A percentile compares a stretch with the other conserved stretches of the same genome.
Evolutionary conservation across 2,329 filamentous ascomycete genomes (phyloP).

Genomic region (Trichoderma sp.): DNA sequence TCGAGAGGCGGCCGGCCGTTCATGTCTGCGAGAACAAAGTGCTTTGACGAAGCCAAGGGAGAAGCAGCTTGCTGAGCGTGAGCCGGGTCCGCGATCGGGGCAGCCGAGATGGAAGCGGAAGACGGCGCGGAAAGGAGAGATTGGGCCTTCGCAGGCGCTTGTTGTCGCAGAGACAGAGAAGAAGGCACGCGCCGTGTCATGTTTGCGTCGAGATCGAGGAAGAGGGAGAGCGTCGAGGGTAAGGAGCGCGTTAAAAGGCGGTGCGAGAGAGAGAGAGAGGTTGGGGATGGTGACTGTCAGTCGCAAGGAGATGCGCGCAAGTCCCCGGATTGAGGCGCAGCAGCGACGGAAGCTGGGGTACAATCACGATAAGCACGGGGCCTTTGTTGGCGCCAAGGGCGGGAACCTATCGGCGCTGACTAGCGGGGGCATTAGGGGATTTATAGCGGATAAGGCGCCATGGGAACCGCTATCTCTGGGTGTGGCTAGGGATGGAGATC

Average conservation of each 20-base stretch:
- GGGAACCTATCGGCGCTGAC: neutral
- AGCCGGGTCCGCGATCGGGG: neutral
- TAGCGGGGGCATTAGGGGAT: neutral
- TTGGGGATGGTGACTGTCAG: neutral
- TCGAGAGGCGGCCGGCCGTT: constrained; percentile 34
- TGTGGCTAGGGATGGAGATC: too few relatives aligned
- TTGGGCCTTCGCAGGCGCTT: constrained; percentile 24
- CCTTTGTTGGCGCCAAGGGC: neutral
- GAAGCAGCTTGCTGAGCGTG: constrained; percentile 24
- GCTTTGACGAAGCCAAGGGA: constrained; percentile 29
- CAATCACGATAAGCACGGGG: neutral
- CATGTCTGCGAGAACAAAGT: constrained; percentile 49
- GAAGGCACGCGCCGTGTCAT: constrained; percentile 49
- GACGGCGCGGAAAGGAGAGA: constrained; percentile 24
- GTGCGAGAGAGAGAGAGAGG: neutral
- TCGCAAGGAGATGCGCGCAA: neutral
- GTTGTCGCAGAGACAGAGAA: constrained; percentile 44
- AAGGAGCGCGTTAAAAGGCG: neutral
- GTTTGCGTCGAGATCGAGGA: constrained; percentile 9
- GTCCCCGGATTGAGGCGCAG: neutral
- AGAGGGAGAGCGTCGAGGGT: neutral
- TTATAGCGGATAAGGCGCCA: neutral
- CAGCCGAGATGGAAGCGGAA: constrained; percentile 23
- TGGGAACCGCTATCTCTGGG: too few relatives aligned
- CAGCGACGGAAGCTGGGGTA: neutral